Evolutionary conservation across 495 filamentous ascomycete species (phyloP), one percentile per base, ranked within the genome.

Genomic region (Daldinia vernicosa): DNA sequence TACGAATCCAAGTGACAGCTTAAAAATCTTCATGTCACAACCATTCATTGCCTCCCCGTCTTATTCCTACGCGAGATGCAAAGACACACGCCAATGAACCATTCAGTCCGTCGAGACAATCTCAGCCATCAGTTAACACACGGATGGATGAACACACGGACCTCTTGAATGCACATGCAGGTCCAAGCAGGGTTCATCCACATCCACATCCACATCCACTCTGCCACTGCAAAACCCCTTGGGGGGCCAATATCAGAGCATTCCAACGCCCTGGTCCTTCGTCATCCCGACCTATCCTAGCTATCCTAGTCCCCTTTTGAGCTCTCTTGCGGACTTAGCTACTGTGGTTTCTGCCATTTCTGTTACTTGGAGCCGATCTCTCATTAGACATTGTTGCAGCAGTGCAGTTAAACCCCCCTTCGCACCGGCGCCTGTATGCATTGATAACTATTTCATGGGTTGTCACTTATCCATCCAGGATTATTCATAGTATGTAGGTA

Each of bases 301-400:
- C 43, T 37, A 61, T 40, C 58, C 69, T 63, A 59, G 52, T 55
- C 69, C 69, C 43, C 26, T 64, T 67, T 55, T 53, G 50, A 67
- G 69, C 58, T 57, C 60, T 60, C 61, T 52, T 61, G 45, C 69
- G 64, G 59, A 39, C 60, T 60, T 72, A 72, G 69, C 69, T 72
- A 58, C 60, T 61, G 8, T 28, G 61, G 54, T 26, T 47, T 64
- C 69, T 72, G 28, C 64, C 60, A 67, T 64, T 35, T 35, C n/a
- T 35, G 50, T 27, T 53, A 30, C 50, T 71, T 63, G 60, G 43
- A 64, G 69, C 69, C 60, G 59, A 63, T 67, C 66, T 68, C 70
- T 72, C 64, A 69, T 72, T 68, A 68, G 64, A 72, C 70, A 68
- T 66, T 68, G 70, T 72, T 68, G 56, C 70, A 72, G 60, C 51